These are phyloP conservation scores for Lotmaria passim DNA, from an alignment of 208 protist genomes.

Conservation along the genomic window DNA sequence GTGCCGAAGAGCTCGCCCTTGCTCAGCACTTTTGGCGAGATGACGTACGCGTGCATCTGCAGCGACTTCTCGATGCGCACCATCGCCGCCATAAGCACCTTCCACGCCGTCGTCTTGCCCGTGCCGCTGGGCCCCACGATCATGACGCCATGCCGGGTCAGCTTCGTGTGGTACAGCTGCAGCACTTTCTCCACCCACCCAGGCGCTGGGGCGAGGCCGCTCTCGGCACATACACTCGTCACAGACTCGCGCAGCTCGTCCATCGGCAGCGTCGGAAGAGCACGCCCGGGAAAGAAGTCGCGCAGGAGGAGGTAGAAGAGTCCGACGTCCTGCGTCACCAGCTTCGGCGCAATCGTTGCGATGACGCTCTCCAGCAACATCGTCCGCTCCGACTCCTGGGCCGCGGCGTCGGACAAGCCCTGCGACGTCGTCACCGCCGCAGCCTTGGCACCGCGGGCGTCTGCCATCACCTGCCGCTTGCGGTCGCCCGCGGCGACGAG, in stretches of 20 bases:
- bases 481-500: slow-evolving; percentile 97
- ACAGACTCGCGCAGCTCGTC: slow-evolving; percentile 75
- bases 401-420: too few relatives aligned
- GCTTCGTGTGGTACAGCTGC: slow-evolving; percentile 97
- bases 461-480: slow-evolving; percentile 76
- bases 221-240: slow-evolving; percentile 79
- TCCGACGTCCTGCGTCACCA: slow-evolving; percentile 95
- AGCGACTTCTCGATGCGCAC: slow-evolving; percentile 70
- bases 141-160: slow-evolving; percentile 99
- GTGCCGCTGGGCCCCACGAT: slow-evolving; percentile 98
- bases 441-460: not conserved
- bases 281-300: slow-evolving; percentile 96
- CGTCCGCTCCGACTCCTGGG: slow-evolving; percentile 73
- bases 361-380: slow-evolving; percentile 95
- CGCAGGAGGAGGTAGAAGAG: slow-evolving; percentile 95
- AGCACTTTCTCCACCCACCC: slow-evolving; percentile 98
- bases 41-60: slow-evolving; percentile 92
- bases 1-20: slow-evolving; percentile 98
- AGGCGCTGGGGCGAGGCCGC: slow-evolving; percentile 52
- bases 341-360: slow-evolving; percentile 98
- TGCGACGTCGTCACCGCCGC: not conserved
- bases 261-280: slow-evolving; percentile 52
- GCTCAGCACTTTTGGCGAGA: slow-evolving; percentile 99
- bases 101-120: slow-evolving; percentile 98
- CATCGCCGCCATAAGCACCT: slow-evolving; percentile 95